Evolutionary conservation across 805 yeast genomes (phyloP), one percentile per base, ranked within the genome.

Genomic region (Candida anglica): DNA sequence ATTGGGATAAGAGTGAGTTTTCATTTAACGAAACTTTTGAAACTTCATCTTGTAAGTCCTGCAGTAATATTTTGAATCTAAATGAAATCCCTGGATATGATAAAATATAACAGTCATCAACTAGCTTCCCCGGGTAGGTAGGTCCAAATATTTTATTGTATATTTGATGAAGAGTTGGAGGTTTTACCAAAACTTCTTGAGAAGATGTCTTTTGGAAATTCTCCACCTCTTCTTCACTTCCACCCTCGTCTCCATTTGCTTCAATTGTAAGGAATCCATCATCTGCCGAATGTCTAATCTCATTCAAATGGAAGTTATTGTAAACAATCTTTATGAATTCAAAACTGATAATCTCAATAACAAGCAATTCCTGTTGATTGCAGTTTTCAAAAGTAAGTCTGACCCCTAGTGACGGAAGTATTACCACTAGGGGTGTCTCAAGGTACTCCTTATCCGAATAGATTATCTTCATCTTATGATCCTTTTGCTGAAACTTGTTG

Each of bases 81-180:
- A 78, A 77, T 0, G 73, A 60, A 3, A 78, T 58, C 0, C 85
- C 85, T 2, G 78, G 75, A 43, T 78, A 78, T 15, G 76, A 68
- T 17, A 78, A 54, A 8, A 65, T 52, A 43, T 77, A 78, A 10
- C 50, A 46, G 14, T 44, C 28, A 3, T 38, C 41, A 1, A 36
- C 34, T 7, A 63, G 43, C 18, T 45, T 50, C 0, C 83, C 84
- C 2, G 81, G 79, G 39, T 71, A 75, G 0, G 84, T 77, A 2
- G 83, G 83, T 0, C 85, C 85, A 47, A 78, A 74, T 2, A 69
- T 59, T 46, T 68, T 71, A 44, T 77, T 75, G 50, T 78, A 78
- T 3, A 77, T 60, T 13, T 60, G 53, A 29, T 67, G 69, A 41
- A 75, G 58, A 1, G 58, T 47, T 5, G 50, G 53, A 44, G 34